Evolutionary conservation across 495 filamentous ascomycete genomes (phyloP).

Genomic region (Aspergillus indologenus): DNA sequence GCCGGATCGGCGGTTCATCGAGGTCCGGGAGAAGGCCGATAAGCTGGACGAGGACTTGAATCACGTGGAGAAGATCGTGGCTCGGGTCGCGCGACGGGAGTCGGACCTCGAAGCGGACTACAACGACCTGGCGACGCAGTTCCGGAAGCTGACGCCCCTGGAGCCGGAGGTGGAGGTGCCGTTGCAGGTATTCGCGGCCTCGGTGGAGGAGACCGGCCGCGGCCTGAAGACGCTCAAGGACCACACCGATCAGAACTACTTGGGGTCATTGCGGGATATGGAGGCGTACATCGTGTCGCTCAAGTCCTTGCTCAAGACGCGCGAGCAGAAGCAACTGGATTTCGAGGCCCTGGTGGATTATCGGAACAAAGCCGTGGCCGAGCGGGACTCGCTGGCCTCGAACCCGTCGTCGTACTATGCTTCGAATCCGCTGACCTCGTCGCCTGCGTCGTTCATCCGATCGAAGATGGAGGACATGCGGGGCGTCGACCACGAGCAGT

Average conservation of each 20-base stretch:
- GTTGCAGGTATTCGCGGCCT: slow-evolving; percentile 78
- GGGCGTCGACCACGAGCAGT: slow-evolving; percentile 93
- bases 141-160: slow-evolving; percentile 85
- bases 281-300: slow-evolving; percentile 81
- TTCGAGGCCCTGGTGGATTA: slow-evolving; percentile 96
- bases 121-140: slow-evolving; percentile 84
- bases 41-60: slow-evolving; percentile 93
- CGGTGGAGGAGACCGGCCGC: slow-evolving; percentile 75
- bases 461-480: slow-evolving; percentile 95
- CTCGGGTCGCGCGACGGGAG: slow-evolving; percentile 83
- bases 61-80: slow-evolving; percentile 90
- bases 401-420: slow-evolving; percentile 57
- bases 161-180: slow-evolving; percentile 82
- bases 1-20: slow-evolving; percentile 89
- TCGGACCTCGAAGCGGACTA: slow-evolving; percentile 86
- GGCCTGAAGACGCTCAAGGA: slow-evolving; percentile 77
- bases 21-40: slow-evolving; percentile 87
- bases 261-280: slow-evolving; percentile 89
- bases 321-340: slow-evolving; percentile 97
- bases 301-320: slow-evolving; percentile 82
- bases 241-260: slow-evolving; percentile 93
- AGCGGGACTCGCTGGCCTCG: slow-evolving; percentile 76
- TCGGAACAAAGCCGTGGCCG: slow-evolving; percentile 81
- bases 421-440: slow-evolving; percentile 57
- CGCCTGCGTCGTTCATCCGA: slow-evolving; percentile 83